These are phyloP conservation scores for Podaxis sp. DNA, from an alignment of 768 basidiomycete species.

Conservation along the genomic window DNA sequence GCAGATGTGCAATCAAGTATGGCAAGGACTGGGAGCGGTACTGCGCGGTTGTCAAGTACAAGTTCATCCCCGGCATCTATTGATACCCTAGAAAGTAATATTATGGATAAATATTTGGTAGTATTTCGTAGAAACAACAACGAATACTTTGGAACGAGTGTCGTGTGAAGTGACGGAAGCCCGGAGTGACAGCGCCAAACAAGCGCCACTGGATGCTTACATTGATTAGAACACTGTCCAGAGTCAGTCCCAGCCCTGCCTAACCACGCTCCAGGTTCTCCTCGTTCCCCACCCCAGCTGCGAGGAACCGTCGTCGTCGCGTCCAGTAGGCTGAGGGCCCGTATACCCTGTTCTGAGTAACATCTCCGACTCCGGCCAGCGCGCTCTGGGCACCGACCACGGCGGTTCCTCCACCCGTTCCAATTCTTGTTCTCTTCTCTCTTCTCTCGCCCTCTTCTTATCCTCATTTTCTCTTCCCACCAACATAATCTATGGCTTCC, in stretches of 20 bases:
- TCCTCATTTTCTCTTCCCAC: not conserved
- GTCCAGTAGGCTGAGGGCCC: slow-evolving; percentile 14
- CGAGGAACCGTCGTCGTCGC: slow-evolving; percentile 17
- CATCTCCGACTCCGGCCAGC: slow-evolving; percentile 1
- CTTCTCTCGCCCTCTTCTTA: not conserved
- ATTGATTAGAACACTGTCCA: slow-evolving; percentile 2
- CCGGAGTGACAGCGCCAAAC: slow-evolving; percentile 9
- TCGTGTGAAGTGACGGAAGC: slow-evolving; percentile 9
- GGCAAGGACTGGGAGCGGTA: slow-evolving; percentile 95
- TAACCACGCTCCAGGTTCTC: slow-evolving; percentile 4
- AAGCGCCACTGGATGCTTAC: slow-evolving; percentile 2
- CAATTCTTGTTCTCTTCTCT: not conserved
- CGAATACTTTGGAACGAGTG: not conserved
- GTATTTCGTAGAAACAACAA: not conserved
- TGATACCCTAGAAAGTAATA: slow-evolving; percentile 32
- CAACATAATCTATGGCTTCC: slow-evolving; percentile 1
- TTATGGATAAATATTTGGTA: not conserved
- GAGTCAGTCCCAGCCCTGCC: not conserved
- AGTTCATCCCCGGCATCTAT: slow-evolving; percentile 88
- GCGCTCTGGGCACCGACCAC: slow-evolving; percentile 11
- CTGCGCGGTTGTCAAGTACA: slow-evolving; percentile 84
- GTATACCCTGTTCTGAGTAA: slow-evolving; percentile 11
- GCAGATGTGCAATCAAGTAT: slow-evolving; percentile 83
- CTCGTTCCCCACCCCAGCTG: slow-evolving; percentile 3
- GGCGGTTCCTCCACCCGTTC: slow-evolving; percentile 14